These are phyloP conservation scores for Syzygium syzygioides DNA, from an alignment of 441 rosid genomes.

Conservation along the genomic window DNA sequence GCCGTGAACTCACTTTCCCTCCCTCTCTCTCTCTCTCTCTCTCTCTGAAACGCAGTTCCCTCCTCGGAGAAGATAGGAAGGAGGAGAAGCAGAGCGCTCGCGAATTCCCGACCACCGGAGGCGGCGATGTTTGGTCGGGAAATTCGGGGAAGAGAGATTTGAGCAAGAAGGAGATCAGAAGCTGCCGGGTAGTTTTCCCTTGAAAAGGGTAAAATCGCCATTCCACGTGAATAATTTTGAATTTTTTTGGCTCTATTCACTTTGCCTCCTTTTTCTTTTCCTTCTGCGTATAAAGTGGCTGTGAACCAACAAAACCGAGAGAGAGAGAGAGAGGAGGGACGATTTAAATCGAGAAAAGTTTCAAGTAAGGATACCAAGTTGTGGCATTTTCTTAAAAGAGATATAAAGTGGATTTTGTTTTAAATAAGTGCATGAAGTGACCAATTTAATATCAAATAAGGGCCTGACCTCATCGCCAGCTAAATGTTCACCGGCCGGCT, in stretches of 20 bases:
- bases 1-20: background rate
- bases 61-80: background rate
- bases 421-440: too few relatives aligned
- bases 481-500: accelerated
- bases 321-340: background rate
- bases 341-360: too few relatives aligned
- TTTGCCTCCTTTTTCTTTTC: background rate
- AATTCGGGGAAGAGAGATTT: background rate
- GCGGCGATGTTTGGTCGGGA: accelerated
- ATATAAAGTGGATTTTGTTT: too few relatives aligned
- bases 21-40: too few relatives aligned
- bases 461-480: accelerated
- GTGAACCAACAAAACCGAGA: background rate
- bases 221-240: background rate
- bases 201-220: background rate
- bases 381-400: background rate
- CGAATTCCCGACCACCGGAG: background rate
- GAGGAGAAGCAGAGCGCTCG: background rate
- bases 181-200: accelerated
- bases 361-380: background rate
- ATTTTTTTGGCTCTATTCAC: background rate
- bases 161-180: accelerated
- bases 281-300: background rate
- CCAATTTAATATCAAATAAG: background rate
- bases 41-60: too few relatives aligned